phyloP scores from a whole-genome alignment of 768 basidiomycete genomes.

The Chalciporus sphaerocephalus region DNA sequence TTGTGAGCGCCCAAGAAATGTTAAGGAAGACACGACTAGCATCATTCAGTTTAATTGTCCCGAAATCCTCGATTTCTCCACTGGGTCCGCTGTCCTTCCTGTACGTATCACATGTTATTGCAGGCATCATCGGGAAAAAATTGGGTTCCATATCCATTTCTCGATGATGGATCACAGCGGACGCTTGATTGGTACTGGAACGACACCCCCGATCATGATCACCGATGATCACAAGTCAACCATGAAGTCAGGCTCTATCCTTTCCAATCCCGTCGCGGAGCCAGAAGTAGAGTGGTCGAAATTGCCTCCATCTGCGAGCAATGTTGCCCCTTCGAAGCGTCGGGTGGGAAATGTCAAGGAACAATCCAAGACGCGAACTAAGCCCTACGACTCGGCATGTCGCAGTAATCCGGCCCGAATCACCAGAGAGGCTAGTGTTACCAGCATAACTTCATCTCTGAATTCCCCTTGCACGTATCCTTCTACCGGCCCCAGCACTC shows the following conservation, averaged over 20 bases:
- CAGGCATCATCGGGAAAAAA: conserved; percentile 95
- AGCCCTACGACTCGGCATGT: conserved; percentile 57
- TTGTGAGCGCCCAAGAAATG: conserved; percentile 38
- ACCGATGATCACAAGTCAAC: conserved; percentile 98
- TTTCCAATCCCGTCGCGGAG: conserved; percentile 34
- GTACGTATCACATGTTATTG: conserved; percentile 98
- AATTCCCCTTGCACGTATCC: conserved; percentile 38
- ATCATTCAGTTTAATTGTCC: conserved; percentile 97
- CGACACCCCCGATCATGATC: conserved; percentile 91
- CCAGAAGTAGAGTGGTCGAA: conserved; percentile 52
- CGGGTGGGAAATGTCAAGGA: conserved; percentile 43
- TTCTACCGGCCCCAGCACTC: conserved; percentile 33
- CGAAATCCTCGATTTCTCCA: conserved; percentile 81
- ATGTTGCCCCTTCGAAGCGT: conserved; percentile 44
- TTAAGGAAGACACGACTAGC: conserved; percentile 66
- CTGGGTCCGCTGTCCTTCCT: conserved; percentile 85
- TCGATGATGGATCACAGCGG: conserved; percentile 78
- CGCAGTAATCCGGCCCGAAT: conserved; percentile 39
- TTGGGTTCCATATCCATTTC: conserved; percentile 89
- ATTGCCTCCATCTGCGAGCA: conserved; percentile 29
- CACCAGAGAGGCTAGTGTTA: conserved; percentile 53
- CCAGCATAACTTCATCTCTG: conserved; percentile 46
- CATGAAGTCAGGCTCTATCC: conserved; percentile 24
- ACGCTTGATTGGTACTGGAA: conserved; percentile 74
- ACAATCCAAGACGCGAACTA: conserved; percentile 53